Evolutionary conservation across 345 rosid species (phyloP), one percentile per base, ranked within the genome.

Genomic region (Sonneratia alba): DNA sequence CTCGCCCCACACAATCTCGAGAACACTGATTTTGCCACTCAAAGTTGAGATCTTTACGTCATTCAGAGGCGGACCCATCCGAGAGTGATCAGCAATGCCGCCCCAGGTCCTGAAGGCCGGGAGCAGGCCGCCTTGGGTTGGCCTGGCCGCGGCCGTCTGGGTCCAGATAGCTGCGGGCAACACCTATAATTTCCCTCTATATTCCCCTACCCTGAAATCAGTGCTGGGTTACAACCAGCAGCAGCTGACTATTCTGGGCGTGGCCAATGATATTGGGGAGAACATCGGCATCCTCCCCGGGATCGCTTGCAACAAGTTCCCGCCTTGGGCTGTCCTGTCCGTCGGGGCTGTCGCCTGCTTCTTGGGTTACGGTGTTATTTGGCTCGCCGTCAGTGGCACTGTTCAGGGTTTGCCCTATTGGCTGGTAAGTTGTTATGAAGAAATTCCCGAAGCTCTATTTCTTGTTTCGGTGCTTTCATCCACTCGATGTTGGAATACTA

Each of bases 71-170:
- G 37, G 66, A 27, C 38, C 19, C 38, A 24, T 37, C 19, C 13
- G 66, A 62, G 37, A 11, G 37, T 27, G 66, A 62, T 24, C 66
- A 14, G 38, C 38, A 62, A 62, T 62, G 66, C 66, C 66, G 70
- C 53, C 56, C 32, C 77, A 40, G 27, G 86, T 75, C 49, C 82
- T 89, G 5, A 95, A 92, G 80, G 81, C 83, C 2, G 98, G 98
- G 51, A 95, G 90, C 74, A 83, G 97, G 73, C 98, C 99, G 13
- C 99, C 99, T 2, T 95, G 99, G 99, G 91, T 92, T 63, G 97
- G 98, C 0, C 82, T 92, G 32, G 96, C 94, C 0, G 98, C 99
- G 0, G 99, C 99, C 9, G 85, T 88, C 0, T 92, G 99, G 98
- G 89, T 96, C 38, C 81, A 89, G 77, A 71, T 89, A 56, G 78